A percentile compares a stretch with the other conserved stretches of the same genome.
These are phyloP conservation scores for Diaporthe destruens DNA, from an alignment of 2,329 filamentous ascomycete species.

Conservation along the genomic window DNA sequence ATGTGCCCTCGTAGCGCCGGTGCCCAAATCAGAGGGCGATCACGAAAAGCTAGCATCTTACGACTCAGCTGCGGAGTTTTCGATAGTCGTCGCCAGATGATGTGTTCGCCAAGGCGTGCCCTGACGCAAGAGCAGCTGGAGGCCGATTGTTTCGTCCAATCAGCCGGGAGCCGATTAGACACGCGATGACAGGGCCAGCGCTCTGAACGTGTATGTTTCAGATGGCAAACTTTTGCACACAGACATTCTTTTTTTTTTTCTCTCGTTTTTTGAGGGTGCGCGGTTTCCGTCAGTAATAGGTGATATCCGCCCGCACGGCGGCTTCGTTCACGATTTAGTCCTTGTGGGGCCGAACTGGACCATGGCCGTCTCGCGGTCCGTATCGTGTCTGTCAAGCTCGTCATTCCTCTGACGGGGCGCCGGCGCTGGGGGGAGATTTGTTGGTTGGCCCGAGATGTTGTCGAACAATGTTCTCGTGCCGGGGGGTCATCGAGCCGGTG, in stretches of 20 bases:
- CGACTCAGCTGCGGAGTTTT: constrained; percentile 32
- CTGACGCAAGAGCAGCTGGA: constrained; percentile 23
- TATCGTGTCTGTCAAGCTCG: constrained; percentile 6
- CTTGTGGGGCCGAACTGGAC: constrained; percentile 15
- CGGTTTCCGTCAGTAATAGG: constrained; percentile 3
- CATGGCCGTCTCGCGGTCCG: constrained; percentile 9
- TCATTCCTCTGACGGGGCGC: constrained; percentile 8
- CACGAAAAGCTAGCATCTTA: constrained; percentile 27
- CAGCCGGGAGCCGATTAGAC: constrained; percentile 24
- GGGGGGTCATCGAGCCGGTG: constrained; percentile 35
- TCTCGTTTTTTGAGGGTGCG: background rate
- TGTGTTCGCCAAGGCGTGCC: constrained; percentile 27
- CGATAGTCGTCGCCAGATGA: constrained; percentile 18
- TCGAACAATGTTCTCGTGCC: background rate
- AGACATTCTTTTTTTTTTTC: background rate
- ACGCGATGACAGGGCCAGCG: constrained; percentile 28
- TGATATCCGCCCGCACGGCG: background rate
- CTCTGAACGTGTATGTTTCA: constrained; percentile 7
- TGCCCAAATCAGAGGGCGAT: constrained; percentile 24
- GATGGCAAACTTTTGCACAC: constrained; percentile 2
- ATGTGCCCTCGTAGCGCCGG: constrained; percentile 9
- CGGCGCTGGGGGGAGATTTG: too few species aligned
- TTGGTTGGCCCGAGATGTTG: background rate
- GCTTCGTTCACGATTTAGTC: background rate
- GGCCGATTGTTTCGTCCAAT: constrained; percentile 13